phyloP scores from a whole-genome alignment of 1,284 basidiomycete species.

The Termitomyces sp. region DNA sequence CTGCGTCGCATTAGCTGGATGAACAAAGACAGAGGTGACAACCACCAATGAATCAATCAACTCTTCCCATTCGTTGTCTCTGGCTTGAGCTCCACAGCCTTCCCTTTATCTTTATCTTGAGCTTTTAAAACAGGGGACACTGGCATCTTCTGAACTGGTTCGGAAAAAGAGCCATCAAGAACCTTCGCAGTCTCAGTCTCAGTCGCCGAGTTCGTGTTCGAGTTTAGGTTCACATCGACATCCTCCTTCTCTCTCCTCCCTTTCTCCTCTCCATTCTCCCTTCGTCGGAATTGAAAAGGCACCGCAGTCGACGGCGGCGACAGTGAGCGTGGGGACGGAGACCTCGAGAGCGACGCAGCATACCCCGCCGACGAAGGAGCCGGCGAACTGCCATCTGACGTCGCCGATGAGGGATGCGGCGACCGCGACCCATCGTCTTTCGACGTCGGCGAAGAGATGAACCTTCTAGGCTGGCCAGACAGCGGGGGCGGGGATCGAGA shows the following conservation, averaged over 20 bases:
- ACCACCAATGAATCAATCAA: neutral
- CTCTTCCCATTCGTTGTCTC: neutral
- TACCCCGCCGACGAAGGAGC: conserved; percentile 38
- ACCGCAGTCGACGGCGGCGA: conserved; percentile 27
- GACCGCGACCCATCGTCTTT: conserved; percentile 16
- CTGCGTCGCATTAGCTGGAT: neutral
- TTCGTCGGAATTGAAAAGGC: conserved; percentile 6
- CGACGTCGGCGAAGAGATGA: conserved; percentile 14
- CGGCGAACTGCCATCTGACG: conserved; percentile 34
- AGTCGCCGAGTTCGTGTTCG: neutral
- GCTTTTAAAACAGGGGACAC: neutral
- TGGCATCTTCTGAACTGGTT: neutral
- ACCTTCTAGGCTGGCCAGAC: conserved; percentile 1
- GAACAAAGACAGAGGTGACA: neutral
- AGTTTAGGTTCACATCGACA: neutral
- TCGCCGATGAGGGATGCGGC: conserved; percentile 16
- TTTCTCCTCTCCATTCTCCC: neutral
- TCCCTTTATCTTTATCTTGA: neutral
- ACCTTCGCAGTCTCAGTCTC: neutral
- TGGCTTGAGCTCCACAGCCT: neutral
- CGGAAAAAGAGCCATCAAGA: too few species aligned
- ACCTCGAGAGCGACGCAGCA: conserved; percentile 37
- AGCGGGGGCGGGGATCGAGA: conserved; percentile 15
- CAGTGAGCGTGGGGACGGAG: conserved; percentile 35
- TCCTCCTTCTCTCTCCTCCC: neutral